Conservation (phyloP, 257 asterid genomes). For the Gentiana straminea region DNA sequence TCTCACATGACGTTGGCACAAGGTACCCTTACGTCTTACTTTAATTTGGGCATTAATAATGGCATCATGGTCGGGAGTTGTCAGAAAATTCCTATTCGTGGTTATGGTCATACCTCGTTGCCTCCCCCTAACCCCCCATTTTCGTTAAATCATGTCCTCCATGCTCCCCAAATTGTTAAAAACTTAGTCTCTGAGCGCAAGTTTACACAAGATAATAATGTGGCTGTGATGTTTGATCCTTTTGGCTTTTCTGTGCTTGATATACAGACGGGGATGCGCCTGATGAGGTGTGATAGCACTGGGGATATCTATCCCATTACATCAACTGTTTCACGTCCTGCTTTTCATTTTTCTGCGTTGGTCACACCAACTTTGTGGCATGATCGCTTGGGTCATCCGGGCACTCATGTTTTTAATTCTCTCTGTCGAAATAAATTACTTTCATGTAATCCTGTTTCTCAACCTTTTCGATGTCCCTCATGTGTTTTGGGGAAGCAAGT, state of each 20-base stretch:
- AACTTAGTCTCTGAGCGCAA: background rate
- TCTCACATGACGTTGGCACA: background rate
- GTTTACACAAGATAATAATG: background rate
- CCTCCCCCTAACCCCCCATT: slow-evolving; percentile 1
- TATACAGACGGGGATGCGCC: background rate
- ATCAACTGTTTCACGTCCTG: background rate
- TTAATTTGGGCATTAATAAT: background rate
- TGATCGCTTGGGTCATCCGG: background rate
- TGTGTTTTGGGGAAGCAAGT: no score
- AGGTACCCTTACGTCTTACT: background rate
- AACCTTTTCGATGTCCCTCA: no score
- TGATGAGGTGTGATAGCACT: slow-evolving; percentile 1
- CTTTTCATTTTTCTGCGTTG: background rate
- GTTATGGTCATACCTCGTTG: background rate
- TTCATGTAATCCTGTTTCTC: background rate
- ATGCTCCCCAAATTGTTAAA: background rate
- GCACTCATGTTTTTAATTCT: no score
- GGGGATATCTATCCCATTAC: background rate
- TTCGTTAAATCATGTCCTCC: background rate
- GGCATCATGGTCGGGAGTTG: background rate
- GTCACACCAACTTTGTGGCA: background rate
- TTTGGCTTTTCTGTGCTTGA: background rate
- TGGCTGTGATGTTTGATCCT: background rate
- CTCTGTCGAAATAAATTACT: background rate
- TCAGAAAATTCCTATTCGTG: background rate